These are phyloP conservation scores for Ceriops decandra DNA, from an alignment of 345 rosid species.

Conservation along the genomic window DNA sequence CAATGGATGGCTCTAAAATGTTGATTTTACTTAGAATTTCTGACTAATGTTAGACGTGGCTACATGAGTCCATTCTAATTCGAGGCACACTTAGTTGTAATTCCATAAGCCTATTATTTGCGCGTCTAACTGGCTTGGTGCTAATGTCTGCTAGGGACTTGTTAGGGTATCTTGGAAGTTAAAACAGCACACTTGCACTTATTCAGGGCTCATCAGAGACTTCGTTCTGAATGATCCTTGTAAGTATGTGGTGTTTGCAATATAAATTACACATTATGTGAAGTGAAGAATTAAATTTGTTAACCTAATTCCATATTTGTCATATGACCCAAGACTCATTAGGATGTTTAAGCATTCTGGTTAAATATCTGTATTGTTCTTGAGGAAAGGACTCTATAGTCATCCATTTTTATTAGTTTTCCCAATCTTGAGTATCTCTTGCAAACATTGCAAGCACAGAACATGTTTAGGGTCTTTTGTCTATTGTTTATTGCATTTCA, in stretches of 20 bases:
- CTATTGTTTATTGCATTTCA: constrained; percentile 14
- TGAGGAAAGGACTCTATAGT: background rate
- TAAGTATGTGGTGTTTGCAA: background rate
- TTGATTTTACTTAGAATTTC: background rate
- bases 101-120: too few species aligned
- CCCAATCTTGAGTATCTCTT: background rate
- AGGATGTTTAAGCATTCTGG: background rate
- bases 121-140: too few species aligned
- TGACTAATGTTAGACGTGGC: background rate
- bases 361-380: background rate
- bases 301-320: background rate
- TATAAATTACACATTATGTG: background rate
- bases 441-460: background rate
- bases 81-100: background rate
- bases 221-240: background rate
- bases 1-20: background rate
- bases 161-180: background rate
- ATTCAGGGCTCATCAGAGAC: background rate
- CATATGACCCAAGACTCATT: background rate
- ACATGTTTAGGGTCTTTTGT: constrained; percentile 4
- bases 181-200: background rate
- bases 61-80: background rate
- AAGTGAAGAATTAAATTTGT: background rate
- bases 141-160: too few species aligned
- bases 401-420: background rate